Evolutionary conservation across 768 basidiomycete species (phyloP).

Genomic region (Tylopilus rubrobrunneus): DNA sequence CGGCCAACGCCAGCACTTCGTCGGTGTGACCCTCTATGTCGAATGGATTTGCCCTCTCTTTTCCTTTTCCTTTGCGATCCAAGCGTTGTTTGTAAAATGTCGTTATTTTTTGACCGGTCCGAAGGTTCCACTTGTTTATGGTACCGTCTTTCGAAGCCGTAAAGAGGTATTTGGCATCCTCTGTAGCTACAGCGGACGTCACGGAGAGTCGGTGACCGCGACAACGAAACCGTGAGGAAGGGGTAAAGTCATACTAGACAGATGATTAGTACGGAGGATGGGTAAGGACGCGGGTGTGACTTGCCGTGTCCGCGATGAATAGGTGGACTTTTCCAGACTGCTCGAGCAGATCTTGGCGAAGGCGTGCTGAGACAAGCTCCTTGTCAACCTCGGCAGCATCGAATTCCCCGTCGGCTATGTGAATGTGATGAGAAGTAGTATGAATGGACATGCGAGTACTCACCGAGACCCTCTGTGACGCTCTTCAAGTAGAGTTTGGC

Average conservation of each 20-base stretch:
- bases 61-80: slow-evolving; percentile 49
- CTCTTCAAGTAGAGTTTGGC: slow-evolving; percentile 88
- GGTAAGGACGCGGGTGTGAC: slow-evolving; percentile 19
- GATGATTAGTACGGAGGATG: not conserved
- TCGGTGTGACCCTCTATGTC: slow-evolving; percentile 77
- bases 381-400: slow-evolving; percentile 96
- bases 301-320: slow-evolving; percentile 70
- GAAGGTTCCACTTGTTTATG: slow-evolving; percentile 82
- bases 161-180: slow-evolving; percentile 72
- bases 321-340: slow-evolving; percentile 85
- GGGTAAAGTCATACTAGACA: slow-evolving; percentile 53
- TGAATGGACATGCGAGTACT: slow-evolving; percentile 23
- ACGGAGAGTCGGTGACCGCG: slow-evolving; percentile 76
- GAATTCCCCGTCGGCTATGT: slow-evolving; percentile 74
- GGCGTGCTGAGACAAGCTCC: slow-evolving; percentile 83
- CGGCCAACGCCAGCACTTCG: slow-evolving; percentile 77
- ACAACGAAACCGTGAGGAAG: slow-evolving; percentile 48
- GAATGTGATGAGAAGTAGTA: not conserved
- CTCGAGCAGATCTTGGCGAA: slow-evolving; percentile 90
- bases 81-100: slow-evolving; percentile 59
- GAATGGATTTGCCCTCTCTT: slow-evolving; percentile 48
- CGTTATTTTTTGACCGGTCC: slow-evolving; percentile 53
- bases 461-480: slow-evolving; percentile 72
- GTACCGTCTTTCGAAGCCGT: slow-evolving; percentile 89
- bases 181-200: slow-evolving; percentile 76